phyloP scores from a whole-genome alignment of 2,329 filamentous ascomycete genomes.

The Ceratocystis huliohia region DNA sequence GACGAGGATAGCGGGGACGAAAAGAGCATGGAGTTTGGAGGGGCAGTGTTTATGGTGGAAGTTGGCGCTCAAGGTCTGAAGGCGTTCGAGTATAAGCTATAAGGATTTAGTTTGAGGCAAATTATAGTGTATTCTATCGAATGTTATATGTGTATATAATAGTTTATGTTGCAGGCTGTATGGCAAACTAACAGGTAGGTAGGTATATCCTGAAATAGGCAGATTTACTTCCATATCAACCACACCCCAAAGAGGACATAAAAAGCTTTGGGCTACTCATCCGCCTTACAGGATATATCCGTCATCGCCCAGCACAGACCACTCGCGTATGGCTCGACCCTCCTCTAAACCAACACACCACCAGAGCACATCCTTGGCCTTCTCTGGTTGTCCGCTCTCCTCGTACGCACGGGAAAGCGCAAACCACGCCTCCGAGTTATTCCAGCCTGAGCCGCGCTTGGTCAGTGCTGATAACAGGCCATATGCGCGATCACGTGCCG shows the following conservation, averaged over 20 bases:
- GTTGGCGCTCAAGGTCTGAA: conserved; percentile 57
- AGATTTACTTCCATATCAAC: neutral
- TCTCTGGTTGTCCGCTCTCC: conserved; percentile 69
- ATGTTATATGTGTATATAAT: conserved; percentile 11
- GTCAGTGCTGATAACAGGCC: conserved; percentile 71
- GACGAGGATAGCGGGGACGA: conserved; percentile 53
- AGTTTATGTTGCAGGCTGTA: neutral
- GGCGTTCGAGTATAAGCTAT: conserved; percentile 51
- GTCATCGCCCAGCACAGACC: conserved; percentile 56
- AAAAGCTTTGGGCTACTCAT: neutral
- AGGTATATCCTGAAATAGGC: neutral
- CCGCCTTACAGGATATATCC: conserved; percentile 41
- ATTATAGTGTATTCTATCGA: conserved; percentile 13
- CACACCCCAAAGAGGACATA: neutral
- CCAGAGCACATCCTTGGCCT: conserved; percentile 87
- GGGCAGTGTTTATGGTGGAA: conserved; percentile 62
- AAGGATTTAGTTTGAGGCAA: neutral
- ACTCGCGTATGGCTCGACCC: conserved; percentile 62
- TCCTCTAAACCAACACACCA: conserved; percentile 97
- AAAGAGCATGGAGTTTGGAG: conserved; percentile 47
- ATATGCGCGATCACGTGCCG: conserved; percentile 78
- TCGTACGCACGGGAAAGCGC: conserved; percentile 78
- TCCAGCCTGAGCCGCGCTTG: conserved; percentile 78
- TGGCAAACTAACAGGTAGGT: neutral
- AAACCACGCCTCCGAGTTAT: conserved; percentile 87